Conservation (phyloP, 768 basidiomycete species). For the Hydnomerulius pinastri region DNA sequence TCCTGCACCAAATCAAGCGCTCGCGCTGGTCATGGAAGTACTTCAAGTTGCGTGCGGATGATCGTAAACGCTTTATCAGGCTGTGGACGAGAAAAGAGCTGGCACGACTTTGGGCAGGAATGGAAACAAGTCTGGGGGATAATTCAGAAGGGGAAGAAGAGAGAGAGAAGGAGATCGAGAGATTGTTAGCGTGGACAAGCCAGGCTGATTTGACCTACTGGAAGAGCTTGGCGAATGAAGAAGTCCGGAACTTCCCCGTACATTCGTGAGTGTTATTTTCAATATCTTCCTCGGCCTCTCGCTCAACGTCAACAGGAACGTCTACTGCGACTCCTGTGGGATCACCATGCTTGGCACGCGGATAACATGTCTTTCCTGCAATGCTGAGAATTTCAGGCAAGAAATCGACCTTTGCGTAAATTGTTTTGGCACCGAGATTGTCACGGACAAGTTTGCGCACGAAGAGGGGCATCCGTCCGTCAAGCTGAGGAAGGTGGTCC, state of each 20-base stretch:
- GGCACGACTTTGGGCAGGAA: background rate
- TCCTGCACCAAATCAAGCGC: conserved; percentile 20
- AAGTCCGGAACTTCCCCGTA: conserved; percentile 18
- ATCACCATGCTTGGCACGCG: conserved; percentile 4
- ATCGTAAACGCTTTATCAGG: conserved; percentile 29
- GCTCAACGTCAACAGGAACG: background rate
- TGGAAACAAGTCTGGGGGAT: conserved; percentile 1
- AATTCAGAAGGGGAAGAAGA: conserved; percentile 7
- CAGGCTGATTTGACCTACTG: conserved; percentile 26
- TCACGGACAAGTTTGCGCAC: background rate
- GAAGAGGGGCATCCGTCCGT: background rate
- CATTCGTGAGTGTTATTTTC: conserved; percentile 27
- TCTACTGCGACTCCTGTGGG: conserved; percentile 9
- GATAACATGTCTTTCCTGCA: conserved; percentile 8
- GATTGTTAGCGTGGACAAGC: conserved; percentile 18
- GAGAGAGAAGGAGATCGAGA: conserved; percentile 16
- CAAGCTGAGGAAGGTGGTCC: background rate
- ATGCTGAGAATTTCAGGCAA: background rate
- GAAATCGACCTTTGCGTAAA: conserved; percentile 5
- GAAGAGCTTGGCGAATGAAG: conserved; percentile 18
- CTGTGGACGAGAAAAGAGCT: conserved; percentile 27
- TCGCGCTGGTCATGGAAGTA: conserved; percentile 32
- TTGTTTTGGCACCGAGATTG: background rate
- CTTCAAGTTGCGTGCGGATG: conserved; percentile 31
- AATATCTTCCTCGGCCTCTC: background rate